Evolutionary conservation across 129 eudicot species (phyloP), one percentile per base, ranked within the genome.

Genomic region (Pittosporum tobira): DNA sequence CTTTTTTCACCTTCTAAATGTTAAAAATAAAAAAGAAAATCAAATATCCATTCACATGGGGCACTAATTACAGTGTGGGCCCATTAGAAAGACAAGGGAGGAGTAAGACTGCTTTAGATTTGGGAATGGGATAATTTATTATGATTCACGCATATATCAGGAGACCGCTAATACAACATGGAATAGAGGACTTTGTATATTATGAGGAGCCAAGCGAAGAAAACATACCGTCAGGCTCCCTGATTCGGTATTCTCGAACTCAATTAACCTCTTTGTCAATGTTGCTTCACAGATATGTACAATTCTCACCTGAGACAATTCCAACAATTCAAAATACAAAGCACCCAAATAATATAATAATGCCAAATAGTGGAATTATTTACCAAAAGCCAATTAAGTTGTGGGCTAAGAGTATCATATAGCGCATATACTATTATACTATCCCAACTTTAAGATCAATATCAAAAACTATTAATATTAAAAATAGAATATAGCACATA

Each of bases 271-370:
- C 67, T 73, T 73, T 34, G 78, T 73, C 73, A 73, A 36, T 51
- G 78, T 73, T 51, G 78, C 78, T 60, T 73, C 78, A 59, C 78
- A 73, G 26, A 73, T 61, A 46, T 73, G 78, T 16, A 73, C 78
- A 66, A 65, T 37, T 36, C 22, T 73, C 3, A 60, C 59, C 78
- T 73, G 64, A 1, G 29, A 43, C 55, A 62, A 38, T 7, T n/a
- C 44, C 44, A 55, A 55, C 23, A n/a, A 2, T 18, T 31, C 18
- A 55, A 19, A 55, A 0, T 2, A 4, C 4, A 20, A 55, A 29
- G 40, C 27, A 54, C 59, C 20, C 13, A 16, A 28, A 31, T 26
- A 52, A 21, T 54, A 16, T 22, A 54, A 6, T 20, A 53, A 54
- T 13, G 12, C 13, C 12, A 51, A 54, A 51, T 24, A 24, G n/a